Evolutionary conservation across 345 rosid species (phyloP), one percentile per base, ranked within the genome.

Genomic region (Ceriops decandra): DNA sequence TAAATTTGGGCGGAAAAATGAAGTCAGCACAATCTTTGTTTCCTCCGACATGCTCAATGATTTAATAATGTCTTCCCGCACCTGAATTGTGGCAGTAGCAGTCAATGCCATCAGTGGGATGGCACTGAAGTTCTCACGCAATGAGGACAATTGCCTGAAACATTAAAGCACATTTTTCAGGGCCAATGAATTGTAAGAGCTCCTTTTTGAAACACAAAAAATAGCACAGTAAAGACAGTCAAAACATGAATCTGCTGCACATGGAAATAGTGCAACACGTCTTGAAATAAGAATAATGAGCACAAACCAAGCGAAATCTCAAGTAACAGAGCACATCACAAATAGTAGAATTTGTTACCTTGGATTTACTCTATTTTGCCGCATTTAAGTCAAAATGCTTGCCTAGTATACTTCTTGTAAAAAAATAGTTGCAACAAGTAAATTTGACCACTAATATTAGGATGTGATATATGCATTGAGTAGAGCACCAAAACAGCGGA

Each of bases 51-150:
- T 77, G 78, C 75, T 68, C 68, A 92, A 82, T 19, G 93, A 87
- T 67, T 83, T 73, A 71, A 87, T 77, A 73, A 92, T 86, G 78
- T 90, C 97, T 79, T 84, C 85, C 58, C 74, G 89, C 70, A 90
- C 98, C 59, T 64, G 86, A 80, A 64, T 49, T 28, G 95, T 90
- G 71, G 98, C 98, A 20, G 97, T 92, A 67, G 98, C 97, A 62
- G 98, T 92, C 87, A 92, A 81, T 63, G 93, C 95, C 97, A 92
- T 92, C 68, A 92, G 68, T 17, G 98, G 95, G 53, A 90, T 77
- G 82, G 77, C 57, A 74, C 82, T 82, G 83, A 92, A 90, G 66
- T 77, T 87, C 79, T 88, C 84, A 63, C 93, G 82, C 80, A 92
- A 72, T 54, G 82, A 70, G 58, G 88, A 88, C 83, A 92, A 68